Evolutionary conservation across 169 alveolate genomes (phyloP), one percentile per base, ranked within the genome.

Genomic region (Hepatocystis sp.): DNA sequence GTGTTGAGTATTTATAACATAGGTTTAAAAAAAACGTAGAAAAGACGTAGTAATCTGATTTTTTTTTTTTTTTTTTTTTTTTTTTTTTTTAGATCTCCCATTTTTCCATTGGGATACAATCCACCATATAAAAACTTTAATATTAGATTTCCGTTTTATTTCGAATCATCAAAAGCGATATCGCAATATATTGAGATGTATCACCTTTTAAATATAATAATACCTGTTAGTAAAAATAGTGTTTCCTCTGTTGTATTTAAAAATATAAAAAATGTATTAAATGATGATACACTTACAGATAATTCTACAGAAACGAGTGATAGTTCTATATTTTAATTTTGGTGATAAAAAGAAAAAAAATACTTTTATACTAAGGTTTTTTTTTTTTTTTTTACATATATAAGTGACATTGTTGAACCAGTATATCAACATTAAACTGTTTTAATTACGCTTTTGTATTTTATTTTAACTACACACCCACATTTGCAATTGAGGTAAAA

Each of bases 131-230:
- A 81, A 56, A 61, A 51, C 17, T 81, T 81, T 25, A 51, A 32
- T 44, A 81, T 81, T 32, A 81, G 89, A 7, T 81, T 81, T 63
- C 89, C 89, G 28, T 81, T 61, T 65, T 63, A 81, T 27, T 81
- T 34, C 30, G 84, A 81, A 49, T 32, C 89, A 4, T 60, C 89
- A 47, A 81, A 63, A 32, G 84, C 84, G 28, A 23, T 47, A 28
- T 61, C 89, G 13, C 89, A 81, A 17, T 81, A 61, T 49, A 25
- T 81, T 25, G 81, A 81, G 42, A 52, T 34, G 64, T 63, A 61
- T 49, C 55, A 61, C 46, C 84, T 81, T 32, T 65, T 81, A 63
- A 81, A 81, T 64, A 39, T 81, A 30, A 81, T 81, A 39, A 51
- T 81, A 61, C 89, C 89, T 5, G 89, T 81, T 2, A 81, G 66